phyloP scores from a whole-genome alignment of 2,329 filamentous ascomycete genomes.

The Keithomyces neogunnii region DNA sequence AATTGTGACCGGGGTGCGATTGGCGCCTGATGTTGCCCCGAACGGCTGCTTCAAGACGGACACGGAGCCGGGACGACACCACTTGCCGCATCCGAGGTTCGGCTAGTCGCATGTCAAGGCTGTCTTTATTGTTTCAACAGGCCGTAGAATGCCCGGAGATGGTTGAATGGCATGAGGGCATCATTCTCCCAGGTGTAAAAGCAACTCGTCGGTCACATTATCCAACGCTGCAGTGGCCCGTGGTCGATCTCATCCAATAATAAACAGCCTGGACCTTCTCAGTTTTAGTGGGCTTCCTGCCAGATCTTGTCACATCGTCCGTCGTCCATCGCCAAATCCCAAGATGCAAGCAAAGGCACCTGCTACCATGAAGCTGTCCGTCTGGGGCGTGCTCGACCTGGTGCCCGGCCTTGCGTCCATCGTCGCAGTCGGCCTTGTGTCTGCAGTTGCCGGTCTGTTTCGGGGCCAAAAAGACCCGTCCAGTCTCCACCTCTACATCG shows the following conservation, averaged over 20 bases:
- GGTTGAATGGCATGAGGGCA: too few species aligned
- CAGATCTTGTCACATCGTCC: background rate
- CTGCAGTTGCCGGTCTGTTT: slow-evolving; percentile 9
- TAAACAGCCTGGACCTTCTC: too few species aligned
- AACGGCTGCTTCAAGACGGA: background rate
- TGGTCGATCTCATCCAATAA: too few species aligned
- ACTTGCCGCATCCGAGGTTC: background rate
- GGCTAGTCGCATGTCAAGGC: too few species aligned
- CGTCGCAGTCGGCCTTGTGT: slow-evolving; percentile 6
- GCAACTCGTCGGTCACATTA: too few species aligned
- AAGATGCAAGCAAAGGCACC: background rate
- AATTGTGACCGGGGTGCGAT: too few species aligned
- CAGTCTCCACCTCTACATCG: slow-evolving; percentile 13
- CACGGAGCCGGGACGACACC: background rate
- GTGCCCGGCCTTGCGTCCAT: slow-evolving; percentile 10
- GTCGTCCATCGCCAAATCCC: background rate
- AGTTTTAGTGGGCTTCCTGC: too few species aligned
- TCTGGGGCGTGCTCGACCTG: slow-evolving; percentile 10
- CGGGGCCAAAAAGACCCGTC: slow-evolving; percentile 10
- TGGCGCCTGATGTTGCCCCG: too few species aligned
- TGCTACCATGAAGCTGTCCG: slow-evolving; percentile 1
- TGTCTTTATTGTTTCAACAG: too few species aligned
- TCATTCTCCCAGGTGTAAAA: too few species aligned
- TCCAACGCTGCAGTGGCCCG: too few species aligned
- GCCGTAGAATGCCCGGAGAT: too few species aligned